Base-by-base conservation (phyloP, 2,329 filamentous ascomycete genomes). In the Curvularia verruculosa region DNA sequence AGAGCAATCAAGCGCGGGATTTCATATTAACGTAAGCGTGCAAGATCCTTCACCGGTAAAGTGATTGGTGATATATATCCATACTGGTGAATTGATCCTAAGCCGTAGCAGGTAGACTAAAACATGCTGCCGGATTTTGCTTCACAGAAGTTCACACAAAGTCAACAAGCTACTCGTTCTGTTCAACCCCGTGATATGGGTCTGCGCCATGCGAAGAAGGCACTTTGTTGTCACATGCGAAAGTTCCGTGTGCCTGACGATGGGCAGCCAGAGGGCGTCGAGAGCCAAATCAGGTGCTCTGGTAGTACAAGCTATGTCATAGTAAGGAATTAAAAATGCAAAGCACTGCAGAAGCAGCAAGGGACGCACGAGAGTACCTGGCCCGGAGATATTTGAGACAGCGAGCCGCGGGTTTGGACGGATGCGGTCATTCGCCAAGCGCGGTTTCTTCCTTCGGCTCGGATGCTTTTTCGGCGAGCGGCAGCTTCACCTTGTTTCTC, bases 401-500 rank as follows among this genome's bases (percentile, higher is more conserved):
- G 57, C 37, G 53, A 51, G 61, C 60, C 60, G 63, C 57, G 62
- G 58, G 57, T 54, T 59, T 59, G 49, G 54, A 61, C 64, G 64
- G 66, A 64, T 67, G 56, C 60, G 67, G 68, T 70, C 63, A 62
- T 66, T 54, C 49, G 71, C 66, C 70, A 72, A 69, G 70, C 58
- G 53, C 49, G 60, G 60, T 58, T 63, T 64, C 62, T 65, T 65
- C 52, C 55, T 58, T 58, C 46, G 55, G 55, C 49, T 58, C 55
- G 60, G 54, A 70, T 73, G 66, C 68, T 70, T 75, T 75, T 74
- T 71, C 65, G 66, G 62, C 64, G 52, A 61, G 59, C 60, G 64
- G 61, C 60, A 71, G 68, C 71, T 75, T 43, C 65, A 73, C 67
- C 69, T 73, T 70, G 69, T 60, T 69, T 62, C 63, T 64, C 63